Evolutionary conservation across 164 flowering plant genomes (phyloP).

Genomic region (Liquidambar formosana): DNA sequence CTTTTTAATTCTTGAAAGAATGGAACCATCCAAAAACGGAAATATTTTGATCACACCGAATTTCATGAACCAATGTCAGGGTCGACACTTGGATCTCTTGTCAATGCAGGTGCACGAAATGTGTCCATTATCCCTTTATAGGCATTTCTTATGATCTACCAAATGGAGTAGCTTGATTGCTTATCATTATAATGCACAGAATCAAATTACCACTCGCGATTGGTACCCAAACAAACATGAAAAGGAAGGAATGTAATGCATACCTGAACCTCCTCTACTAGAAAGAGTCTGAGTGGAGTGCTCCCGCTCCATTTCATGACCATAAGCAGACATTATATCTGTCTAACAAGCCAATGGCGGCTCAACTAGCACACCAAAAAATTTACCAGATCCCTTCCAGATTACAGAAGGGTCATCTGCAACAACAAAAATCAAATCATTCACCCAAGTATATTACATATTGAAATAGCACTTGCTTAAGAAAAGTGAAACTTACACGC

Average conservation of each 20-base stretch:
- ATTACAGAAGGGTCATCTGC: conserved; percentile 7
- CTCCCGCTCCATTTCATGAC: conserved; percentile 51
- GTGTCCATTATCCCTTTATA: too few species aligned
- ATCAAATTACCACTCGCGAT: background rate
- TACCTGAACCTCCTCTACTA: conserved; percentile 59
- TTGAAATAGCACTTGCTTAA: too few species aligned
- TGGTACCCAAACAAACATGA: background rate
- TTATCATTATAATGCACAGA: background rate
- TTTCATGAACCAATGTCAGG: too few species aligned
- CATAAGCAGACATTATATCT: conserved; percentile 42
- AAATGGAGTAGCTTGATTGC: too few species aligned
- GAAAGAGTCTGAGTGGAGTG: conserved; percentile 44
- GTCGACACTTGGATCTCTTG: too few species aligned
- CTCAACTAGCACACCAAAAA: background rate
- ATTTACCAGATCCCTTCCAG: conserved; percentile 12
- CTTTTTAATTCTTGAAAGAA: too few species aligned
- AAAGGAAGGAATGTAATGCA: conserved; percentile 4
- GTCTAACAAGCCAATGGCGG: conserved; percentile 7
- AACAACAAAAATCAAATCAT: background rate
- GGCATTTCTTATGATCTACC: background rate
- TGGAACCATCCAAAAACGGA: too few species aligned
- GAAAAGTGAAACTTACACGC: background rate
- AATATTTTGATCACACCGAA: too few species aligned
- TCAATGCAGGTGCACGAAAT: too few species aligned
- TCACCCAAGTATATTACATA: too few species aligned